Conservation (phyloP, 2,329 filamentous ascomycete genomes). For the Tetracladium maxilliforme region DNA sequence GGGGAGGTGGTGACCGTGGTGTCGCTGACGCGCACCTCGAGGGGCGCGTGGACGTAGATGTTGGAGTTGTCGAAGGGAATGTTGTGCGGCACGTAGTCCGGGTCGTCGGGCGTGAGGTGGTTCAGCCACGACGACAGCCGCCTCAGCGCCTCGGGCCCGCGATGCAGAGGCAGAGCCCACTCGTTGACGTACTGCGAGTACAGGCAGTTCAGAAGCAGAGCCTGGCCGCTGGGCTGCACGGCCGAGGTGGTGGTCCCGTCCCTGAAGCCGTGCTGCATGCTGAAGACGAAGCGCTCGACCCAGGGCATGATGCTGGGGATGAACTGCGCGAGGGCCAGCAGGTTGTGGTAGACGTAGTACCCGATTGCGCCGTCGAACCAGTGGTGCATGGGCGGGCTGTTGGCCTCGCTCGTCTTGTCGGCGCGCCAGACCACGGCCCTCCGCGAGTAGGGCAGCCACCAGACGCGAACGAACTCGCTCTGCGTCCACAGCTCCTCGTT, state of each 20-base stretch:
- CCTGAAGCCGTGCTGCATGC: conserved; percentile 90
- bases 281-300: conserved; percentile 94
- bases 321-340: conserved; percentile 68
- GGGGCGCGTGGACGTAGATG: conserved; percentile 75
- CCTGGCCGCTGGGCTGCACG: conserved; percentile 65
- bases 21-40: conserved; percentile 80
- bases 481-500: conserved; percentile 62
- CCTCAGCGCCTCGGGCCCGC: conserved; percentile 74
- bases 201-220: conserved; percentile 88
- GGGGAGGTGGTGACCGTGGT: conserved; percentile 32
- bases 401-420: conserved; percentile 54
- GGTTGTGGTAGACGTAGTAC: conserved; percentile 82
- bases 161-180: conserved; percentile 80
- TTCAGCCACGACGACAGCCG: conserved; percentile 80
- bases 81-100: conserved; percentile 43
- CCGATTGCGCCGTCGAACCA: conserved; percentile 77
- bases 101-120: conserved; percentile 43
- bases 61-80: conserved; percentile 74
- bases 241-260: conserved; percentile 54
- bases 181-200: conserved; percentile 99
- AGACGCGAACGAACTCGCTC: conserved; percentile 82
- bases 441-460: conserved; percentile 93
- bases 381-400: conserved; percentile 39
- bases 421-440: conserved; percentile 82
- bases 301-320: conserved; percentile 68